phyloP scores from a whole-genome alignment of 2,329 filamentous ascomycete genomes.

The Onygenales sp. region DNA sequence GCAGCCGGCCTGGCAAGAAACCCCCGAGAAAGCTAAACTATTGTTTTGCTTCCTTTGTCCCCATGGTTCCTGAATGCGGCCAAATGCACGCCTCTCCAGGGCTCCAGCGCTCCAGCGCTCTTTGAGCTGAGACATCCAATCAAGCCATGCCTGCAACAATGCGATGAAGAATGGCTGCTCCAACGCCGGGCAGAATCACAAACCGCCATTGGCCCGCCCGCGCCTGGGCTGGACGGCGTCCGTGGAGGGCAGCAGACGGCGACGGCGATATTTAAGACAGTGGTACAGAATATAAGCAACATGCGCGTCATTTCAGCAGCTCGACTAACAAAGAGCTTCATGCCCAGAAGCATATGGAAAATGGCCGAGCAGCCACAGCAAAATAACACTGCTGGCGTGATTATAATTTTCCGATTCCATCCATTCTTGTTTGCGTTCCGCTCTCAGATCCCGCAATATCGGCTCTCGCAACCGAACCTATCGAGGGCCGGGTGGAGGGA shows the following conservation, averaged over 20 bases:
- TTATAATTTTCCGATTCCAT: neutral
- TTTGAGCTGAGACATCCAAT: conserved; percentile 17
- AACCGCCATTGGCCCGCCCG: conserved; percentile 9
- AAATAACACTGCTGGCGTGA: neutral
- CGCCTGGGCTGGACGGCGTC: neutral
- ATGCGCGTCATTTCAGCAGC: neutral
- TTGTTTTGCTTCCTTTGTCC: conserved; percentile 27
- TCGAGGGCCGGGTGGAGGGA: neutral
- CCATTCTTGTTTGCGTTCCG: neutral
- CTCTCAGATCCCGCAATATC: neutral
- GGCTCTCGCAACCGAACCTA: neutral
- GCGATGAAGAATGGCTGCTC: conserved; percentile 17
- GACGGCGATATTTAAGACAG: neutral
- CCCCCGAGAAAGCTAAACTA: conserved; percentile 9
- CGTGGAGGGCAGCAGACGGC: neutral
- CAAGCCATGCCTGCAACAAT: conserved; percentile 23
- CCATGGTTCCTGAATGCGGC: conserved; percentile 20
- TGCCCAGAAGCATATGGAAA: neutral
- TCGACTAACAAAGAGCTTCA: neutral
- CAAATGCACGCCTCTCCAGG: conserved; percentile 12
- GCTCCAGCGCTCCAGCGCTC: neutral
- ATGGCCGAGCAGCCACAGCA: neutral
- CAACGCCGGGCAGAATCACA: conserved; percentile 15
- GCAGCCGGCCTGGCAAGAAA: conserved; percentile 1
- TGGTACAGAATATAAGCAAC: neutral